Conservation (phyloP, 225 moss, liverwort and hornwort genomes). For the Marchantia paleacea region DNA sequence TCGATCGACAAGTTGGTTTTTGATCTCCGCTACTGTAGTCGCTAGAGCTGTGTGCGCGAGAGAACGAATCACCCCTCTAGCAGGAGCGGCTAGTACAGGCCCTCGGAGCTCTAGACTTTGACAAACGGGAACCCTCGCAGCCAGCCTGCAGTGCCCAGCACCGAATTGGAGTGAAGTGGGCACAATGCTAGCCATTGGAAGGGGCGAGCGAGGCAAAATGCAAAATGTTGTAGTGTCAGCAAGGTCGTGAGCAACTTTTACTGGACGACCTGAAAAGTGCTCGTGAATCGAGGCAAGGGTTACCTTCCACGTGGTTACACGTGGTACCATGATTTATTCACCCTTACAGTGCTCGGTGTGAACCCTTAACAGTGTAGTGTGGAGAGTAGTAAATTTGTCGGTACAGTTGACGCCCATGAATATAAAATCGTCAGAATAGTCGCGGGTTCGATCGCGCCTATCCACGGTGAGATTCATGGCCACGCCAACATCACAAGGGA, state of each 20-base stretch:
- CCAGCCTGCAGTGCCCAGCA: no score
- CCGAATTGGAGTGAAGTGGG: no score
- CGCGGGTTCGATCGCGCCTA: neutral
- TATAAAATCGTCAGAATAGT: neutral
- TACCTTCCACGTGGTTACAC: conserved; percentile 7
- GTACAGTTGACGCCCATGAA: conserved; percentile 11
- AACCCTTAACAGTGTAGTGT: neutral
- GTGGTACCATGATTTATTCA: conserved; percentile 8
- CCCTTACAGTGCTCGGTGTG: neutral
- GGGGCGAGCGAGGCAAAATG: neutral
- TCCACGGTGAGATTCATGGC: neutral
- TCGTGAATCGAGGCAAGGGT: neutral
- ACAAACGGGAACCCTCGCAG: no score
- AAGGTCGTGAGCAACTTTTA: conserved; percentile 8
- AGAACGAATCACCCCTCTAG: no score
- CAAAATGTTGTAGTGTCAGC: conserved; percentile 4
- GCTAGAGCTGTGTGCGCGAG: neutral
- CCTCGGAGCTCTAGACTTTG: no score
- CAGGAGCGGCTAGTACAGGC: no score
- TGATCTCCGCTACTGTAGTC: neutral
- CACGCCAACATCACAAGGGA: neutral
- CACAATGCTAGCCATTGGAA: neutral
- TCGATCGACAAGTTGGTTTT: neutral
- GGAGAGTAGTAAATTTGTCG: conserved; percentile 11
- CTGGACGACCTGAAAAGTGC: conserved; percentile 6